Evolutionary conservation across 768 basidiomycete genomes (phyloP).

Genomic region (Lentinula raphanica): DNA sequence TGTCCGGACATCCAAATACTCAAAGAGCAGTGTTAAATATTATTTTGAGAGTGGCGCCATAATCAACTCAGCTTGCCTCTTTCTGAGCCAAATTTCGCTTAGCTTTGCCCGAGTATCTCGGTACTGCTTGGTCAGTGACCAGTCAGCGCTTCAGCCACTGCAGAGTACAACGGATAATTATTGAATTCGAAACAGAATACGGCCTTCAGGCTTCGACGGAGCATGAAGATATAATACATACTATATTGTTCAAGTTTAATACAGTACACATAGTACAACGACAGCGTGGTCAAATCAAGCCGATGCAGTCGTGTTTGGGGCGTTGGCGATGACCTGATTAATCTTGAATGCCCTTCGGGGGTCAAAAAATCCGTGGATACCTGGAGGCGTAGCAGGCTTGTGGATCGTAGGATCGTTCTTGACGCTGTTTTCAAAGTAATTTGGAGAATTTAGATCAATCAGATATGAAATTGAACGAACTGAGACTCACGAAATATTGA

Average conservation of each 20-base stretch:
- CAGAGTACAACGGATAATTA: too few species aligned
- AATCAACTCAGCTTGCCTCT: too few species aligned
- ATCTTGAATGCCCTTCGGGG: conserved; percentile 22
- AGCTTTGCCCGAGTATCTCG: too few species aligned
- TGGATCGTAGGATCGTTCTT: not conserved
- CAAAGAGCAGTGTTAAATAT: too few species aligned
- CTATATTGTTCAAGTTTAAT: not conserved
- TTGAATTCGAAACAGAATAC: not conserved
- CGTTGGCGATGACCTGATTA: conserved; percentile 27
- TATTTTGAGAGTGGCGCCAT: too few species aligned
- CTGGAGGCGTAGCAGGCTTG: conserved; percentile 8
- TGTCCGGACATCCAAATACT: too few species aligned
- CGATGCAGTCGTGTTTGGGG: conserved; percentile 4
- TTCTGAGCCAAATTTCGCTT: too few species aligned
- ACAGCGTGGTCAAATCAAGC: not conserved
- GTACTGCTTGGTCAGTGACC: too few species aligned
- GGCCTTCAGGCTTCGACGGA: not conserved
- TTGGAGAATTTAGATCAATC: not conserved
- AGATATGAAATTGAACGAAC: conserved; percentile 8
- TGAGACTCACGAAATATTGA: conserved; percentile 36
- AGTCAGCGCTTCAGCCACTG: too few species aligned
- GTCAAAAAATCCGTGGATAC: conserved; percentile 23
- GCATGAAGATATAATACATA: not conserved
- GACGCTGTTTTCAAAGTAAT: not conserved
- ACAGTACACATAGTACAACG: not conserved